Conservation (phyloP, 257 asterid genomes). For the Salvia miltiorrhiza region DNA sequence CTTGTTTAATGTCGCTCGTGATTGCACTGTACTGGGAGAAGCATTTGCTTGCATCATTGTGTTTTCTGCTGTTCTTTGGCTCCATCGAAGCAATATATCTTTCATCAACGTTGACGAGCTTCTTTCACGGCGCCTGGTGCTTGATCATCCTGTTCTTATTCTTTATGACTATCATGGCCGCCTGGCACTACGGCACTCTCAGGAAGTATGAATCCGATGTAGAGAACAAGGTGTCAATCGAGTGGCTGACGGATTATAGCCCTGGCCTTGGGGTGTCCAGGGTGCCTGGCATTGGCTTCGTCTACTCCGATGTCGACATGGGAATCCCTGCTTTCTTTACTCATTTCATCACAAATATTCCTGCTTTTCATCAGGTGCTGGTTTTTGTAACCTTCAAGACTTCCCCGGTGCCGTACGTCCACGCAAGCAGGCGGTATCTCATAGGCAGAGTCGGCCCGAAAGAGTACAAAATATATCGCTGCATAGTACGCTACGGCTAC, state of each 20-base stretch:
- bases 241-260: slow-evolving; percentile 82
- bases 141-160: slow-evolving; percentile 43
- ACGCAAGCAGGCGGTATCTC: slow-evolving; percentile 54
- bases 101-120: slow-evolving; percentile 53
- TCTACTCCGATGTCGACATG: slow-evolving; percentile 60
- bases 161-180: slow-evolving; percentile 58
- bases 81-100: slow-evolving; percentile 62
- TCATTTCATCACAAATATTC: slow-evolving; percentile 81
- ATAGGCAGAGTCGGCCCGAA: slow-evolving; percentile 80
- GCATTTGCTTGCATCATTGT: slow-evolving; percentile 37
- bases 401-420: slow-evolving; percentile 62
- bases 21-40: slow-evolving; percentile 83
- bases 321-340: slow-evolving; percentile 92
- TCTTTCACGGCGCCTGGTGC: slow-evolving; percentile 80
- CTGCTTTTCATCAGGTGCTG: slow-evolving; percentile 82
- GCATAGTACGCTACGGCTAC: slow-evolving; percentile 79
- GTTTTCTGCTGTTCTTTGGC: slow-evolving; percentile 70
- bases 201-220: slow-evolving; percentile 71
- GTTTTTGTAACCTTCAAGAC: slow-evolving; percentile 82
- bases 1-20: slow-evolving; percentile 86
- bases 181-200: slow-evolving; percentile 94
- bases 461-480: slow-evolving; percentile 69
- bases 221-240: slow-evolving; percentile 73
- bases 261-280: slow-evolving; percentile 76
- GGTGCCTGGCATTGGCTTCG: slow-evolving; percentile 83